Base-by-base conservation (phyloP, 2,329 filamentous ascomycete genomes). In the Claviceps monticola region DNA sequence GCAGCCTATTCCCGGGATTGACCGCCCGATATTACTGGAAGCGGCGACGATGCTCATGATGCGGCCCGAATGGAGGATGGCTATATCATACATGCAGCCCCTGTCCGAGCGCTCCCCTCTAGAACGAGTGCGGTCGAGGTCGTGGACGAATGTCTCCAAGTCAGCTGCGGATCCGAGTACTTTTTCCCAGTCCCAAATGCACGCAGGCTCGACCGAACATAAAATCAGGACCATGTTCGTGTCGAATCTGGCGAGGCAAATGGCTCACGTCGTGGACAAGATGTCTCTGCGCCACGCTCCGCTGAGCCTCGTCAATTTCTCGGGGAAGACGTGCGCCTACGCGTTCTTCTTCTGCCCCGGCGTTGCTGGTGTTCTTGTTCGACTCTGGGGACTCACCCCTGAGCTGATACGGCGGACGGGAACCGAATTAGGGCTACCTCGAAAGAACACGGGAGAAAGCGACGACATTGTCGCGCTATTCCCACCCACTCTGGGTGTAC, bases 341-440 rank as follows among this genome's bases (percentile, higher is more conserved):
- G 89, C 88, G 34, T 95, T 95, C 67, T 93, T 91, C 69, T 96
- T 95, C 61, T 90, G 87, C 29, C 88, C 88, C 0, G 88, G 88
- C 4, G 79, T 95, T 51, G 85, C 88, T 7, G 88, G 95, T 61
- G 79, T 95, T 49, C 73, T 95, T 48, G 79, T 91, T 26, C 80
- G 88, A 16, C 71, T 95, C 5, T 95, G 90, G 89, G 80, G 79
- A 39, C 74, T 88, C 19, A 79, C 82, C 2, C 71, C 83, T 3
- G 81, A 83, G 53, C 71, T 81, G 43, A 75, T 95, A 61, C 80
- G 85, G 56, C 81, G 88, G 23, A 77, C 88, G 1, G 75, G 88
- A 8, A 77, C 82, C 48, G 83, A 86, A 60, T 80, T 86, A 56
- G 78, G 79, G 4, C 69, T 88, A 37, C 73, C 82, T 59, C 72